Conservation (phyloP, 2,329 filamentous ascomycete genomes). For the Chaetomium sp. region DNA sequence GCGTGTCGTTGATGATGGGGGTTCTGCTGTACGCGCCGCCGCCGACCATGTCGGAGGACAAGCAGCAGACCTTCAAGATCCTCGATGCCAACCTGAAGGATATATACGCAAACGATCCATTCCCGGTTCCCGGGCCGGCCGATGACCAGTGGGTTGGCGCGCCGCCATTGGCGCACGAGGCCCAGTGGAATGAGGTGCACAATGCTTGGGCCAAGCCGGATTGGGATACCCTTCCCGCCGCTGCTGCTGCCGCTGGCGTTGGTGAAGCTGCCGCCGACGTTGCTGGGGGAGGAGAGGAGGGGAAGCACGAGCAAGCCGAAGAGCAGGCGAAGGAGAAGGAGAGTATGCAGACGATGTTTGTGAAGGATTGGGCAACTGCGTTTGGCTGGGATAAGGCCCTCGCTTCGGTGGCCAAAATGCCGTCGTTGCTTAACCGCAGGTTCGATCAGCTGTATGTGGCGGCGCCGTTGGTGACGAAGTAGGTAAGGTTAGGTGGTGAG, state of each 20-base stretch:
- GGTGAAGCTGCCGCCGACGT: not conserved
- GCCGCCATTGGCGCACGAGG: not conserved
- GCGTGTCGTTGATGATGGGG: slow-evolving; percentile 8
- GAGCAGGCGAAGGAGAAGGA: not conserved
- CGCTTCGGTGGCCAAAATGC: not conserved
- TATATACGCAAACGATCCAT: not conserved
- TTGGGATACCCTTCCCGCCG: not conserved
- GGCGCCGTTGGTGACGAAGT: slow-evolving; percentile 5
- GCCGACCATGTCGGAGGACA: slow-evolving; percentile 10
- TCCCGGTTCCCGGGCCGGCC: not conserved
- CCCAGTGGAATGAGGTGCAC: slow-evolving; percentile 4
- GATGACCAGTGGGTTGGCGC: not conserved
- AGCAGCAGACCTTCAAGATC: slow-evolving; percentile 7
- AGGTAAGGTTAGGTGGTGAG: not conserved
- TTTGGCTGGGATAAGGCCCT: slow-evolving; percentile 4
- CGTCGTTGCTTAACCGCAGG: slow-evolving; percentile 2
- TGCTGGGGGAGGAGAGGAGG: not conserved
- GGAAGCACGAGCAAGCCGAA: not conserved
- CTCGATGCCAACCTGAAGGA: not conserved
- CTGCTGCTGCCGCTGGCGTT: not conserved
- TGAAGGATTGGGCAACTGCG: not conserved
- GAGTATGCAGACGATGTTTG: not conserved
- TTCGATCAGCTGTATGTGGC: slow-evolving; percentile 13
- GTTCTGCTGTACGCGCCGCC: not conserved
- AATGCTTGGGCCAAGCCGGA: slow-evolving; percentile 4